A percentile compares a stretch with the other conserved stretches of the same genome.
Evolutionary conservation across 2,329 filamentous ascomycete species (phyloP).

Genomic region (Fusarium sp.): DNA sequence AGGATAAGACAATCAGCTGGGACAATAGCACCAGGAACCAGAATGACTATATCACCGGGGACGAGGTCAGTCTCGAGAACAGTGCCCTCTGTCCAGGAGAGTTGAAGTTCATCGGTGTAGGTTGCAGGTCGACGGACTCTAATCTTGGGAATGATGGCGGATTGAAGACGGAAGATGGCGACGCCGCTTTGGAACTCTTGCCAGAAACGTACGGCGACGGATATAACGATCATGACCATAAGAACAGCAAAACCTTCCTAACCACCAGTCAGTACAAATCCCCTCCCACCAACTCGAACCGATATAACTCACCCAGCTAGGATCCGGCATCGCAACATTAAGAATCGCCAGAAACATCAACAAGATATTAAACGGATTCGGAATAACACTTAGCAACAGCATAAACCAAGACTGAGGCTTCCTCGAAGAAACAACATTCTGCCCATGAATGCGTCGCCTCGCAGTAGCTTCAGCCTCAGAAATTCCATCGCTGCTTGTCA

Average conservation of each 20-base stretch:
- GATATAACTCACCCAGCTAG: background rate
- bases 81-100: background rate
- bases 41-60: background rate
- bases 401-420: constrained; percentile 9
- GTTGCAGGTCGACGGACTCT: background rate
- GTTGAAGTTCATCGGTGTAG: background rate
- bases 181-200: constrained; percentile 4
- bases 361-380: constrained; percentile 4
- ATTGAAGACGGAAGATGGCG: background rate
- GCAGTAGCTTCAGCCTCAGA: background rate
- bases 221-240: constrained; percentile 2
- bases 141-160: constrained; percentile 1
- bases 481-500: background rate
- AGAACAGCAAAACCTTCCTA: background rate
- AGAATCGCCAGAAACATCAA: background rate
- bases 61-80: background rate
- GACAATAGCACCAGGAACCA: background rate
- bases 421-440: background rate
- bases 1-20: constrained; percentile 2
- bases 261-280: background rate
- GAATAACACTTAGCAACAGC: background rate
- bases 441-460: background rate
- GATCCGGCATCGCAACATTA: constrained; percentile 1
- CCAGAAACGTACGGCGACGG: background rate
- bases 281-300: too few relatives aligned